phyloP scores from a whole-genome alignment of 441 rosid genomes.

The Pelargonium hybrid region DNA sequence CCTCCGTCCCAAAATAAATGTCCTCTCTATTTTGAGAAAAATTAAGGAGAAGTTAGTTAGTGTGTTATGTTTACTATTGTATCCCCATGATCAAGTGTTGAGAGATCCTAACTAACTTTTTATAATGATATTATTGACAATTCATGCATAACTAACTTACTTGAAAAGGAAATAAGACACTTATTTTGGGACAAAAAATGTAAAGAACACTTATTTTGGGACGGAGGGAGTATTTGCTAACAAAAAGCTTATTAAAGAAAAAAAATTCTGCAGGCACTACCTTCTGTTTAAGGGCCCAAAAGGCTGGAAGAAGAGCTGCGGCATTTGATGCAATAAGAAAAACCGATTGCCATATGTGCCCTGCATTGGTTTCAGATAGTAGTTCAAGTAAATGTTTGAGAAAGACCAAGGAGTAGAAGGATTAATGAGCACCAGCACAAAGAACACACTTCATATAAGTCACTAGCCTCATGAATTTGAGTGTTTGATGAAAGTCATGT shows the following conservation, averaged over 20 bases:
- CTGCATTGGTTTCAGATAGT: slow-evolving; percentile 38
- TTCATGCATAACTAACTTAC: too few species aligned
- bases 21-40: too few species aligned
- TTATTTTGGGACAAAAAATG: too few species aligned
- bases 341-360: slow-evolving; percentile 64
- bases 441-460: background rate
- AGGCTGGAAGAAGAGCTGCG: slow-evolving; percentile 85
- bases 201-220: too few species aligned
- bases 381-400: slow-evolving; percentile 8
- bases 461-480: background rate
- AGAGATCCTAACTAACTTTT: too few species aligned
- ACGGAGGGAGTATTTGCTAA: too few species aligned
- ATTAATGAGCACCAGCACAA: background rate
- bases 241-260: too few species aligned
- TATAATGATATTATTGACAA: too few species aligned
- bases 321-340: slow-evolving; percentile 83
- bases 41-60: background rate
- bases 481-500: background rate
- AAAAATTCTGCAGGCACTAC: slow-evolving; percentile 28
- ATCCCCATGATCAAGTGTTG: too few species aligned
- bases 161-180: too few species aligned
- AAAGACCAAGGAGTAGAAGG: background rate
- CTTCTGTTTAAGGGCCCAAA: slow-evolving; percentile 80
- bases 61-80: too few species aligned
- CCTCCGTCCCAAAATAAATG: too few species aligned